These are phyloP conservation scores for Lachancea sp. DNA, from an alignment of 805 yeast species.

Conservation along the genomic window DNA sequence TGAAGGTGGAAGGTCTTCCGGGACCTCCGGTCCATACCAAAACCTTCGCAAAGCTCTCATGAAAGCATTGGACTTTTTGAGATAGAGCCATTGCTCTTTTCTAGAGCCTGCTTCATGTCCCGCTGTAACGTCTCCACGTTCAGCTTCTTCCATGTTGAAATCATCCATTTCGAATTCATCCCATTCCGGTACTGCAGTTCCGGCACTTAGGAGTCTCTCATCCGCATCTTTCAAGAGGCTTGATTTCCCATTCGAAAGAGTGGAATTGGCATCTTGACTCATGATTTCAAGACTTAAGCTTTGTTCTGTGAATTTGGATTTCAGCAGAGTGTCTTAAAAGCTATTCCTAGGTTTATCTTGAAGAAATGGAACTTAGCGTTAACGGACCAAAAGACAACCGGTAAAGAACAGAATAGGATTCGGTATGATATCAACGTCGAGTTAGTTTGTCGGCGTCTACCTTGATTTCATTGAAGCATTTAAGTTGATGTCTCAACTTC, in stretches of 20 bases:
- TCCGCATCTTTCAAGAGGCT: background rate
- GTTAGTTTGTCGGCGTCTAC: no score
- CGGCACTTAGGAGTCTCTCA: constrained; percentile 1
- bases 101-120: constrained; percentile 2
- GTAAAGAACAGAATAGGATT: no score
- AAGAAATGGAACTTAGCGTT: no score
- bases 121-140: background rate
- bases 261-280: background rate
- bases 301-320: background rate
- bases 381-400: no score
- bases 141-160: constrained; percentile 2
- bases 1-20: constrained; percentile 44
- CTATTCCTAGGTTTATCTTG: no score
- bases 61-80: constrained; percentile 13
- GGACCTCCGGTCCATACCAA: constrained; percentile 52
- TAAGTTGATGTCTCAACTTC: background rate
- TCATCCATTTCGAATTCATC: constrained; percentile 8
- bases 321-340: background rate
- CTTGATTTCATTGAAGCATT: no score
- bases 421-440: no score
- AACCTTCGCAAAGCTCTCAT: constrained; percentile 29
- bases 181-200: constrained; percentile 2
- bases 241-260: background rate
- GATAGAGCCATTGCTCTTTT: constrained; percentile 19
- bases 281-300: background rate